Percentiles rank a stretch among this genome's conserved stretches.
Evolutionary conservation across 2,329 filamentous ascomycete genomes (phyloP).

Genomic region (Beauveria sp.): DNA sequence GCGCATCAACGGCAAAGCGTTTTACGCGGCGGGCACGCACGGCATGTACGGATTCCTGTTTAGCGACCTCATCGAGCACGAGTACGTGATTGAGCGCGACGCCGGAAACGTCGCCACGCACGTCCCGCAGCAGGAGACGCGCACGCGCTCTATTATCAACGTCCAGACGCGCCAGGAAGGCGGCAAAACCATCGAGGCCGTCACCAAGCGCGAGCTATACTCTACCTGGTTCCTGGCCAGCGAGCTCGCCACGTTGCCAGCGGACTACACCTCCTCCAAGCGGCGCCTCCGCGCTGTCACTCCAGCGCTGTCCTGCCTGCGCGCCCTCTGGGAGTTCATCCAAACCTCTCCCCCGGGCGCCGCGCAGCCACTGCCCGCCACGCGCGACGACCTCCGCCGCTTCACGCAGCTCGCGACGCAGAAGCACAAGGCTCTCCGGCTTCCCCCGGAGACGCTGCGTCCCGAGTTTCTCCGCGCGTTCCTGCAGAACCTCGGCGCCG

Average conservation of each 20-base stretch:
- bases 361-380: slow-evolving; percentile 36
- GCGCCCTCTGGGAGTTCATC: slow-evolving; percentile 80
- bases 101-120: slow-evolving; percentile 65
- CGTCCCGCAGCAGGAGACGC: slow-evolving; percentile 54
- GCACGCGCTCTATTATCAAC: slow-evolving; percentile 67
- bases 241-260: slow-evolving; percentile 63
- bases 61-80: slow-evolving; percentile 82
- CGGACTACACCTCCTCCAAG: slow-evolving; percentile 59
- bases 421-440: slow-evolving; percentile 66
- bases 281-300: slow-evolving; percentile 70
- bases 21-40: slow-evolving; percentile 82
- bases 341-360: slow-evolving; percentile 38
- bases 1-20: slow-evolving; percentile 67
- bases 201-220: slow-evolving; percentile 88
- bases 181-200: slow-evolving; percentile 66
- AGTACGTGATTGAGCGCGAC: slow-evolving; percentile 81
- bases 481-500: slow-evolving; percentile 75
- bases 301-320: slow-evolving; percentile 75
- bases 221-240: slow-evolving; percentile 80
- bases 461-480: slow-evolving; percentile 75
- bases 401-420: slow-evolving; percentile 75
- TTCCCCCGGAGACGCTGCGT: slow-evolving; percentile 59
- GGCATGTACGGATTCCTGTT: slow-evolving; percentile 95
- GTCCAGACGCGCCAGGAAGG: slow-evolving; percentile 64
- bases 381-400: slow-evolving; percentile 58